Evolutionary conservation across 805 yeast species (phyloP), one percentile per base, ranked within the genome.

Genomic region (Starmera caribaea): DNA sequence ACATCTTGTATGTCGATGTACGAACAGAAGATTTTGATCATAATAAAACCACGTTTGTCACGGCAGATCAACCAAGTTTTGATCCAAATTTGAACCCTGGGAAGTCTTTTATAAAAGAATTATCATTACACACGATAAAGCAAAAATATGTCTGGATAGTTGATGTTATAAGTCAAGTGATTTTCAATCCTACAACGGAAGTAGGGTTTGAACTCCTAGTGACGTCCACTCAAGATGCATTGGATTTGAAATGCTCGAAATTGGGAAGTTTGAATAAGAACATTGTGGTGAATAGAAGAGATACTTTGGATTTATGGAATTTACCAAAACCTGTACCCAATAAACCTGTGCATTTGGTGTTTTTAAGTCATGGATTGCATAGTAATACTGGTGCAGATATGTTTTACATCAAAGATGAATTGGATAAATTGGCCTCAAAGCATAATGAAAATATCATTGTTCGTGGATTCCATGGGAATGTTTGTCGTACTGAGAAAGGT

Each of bases 401-500:
- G 84, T 63, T 73, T 28, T 83, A 80, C 48, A 50, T 84, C 35
- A 83, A 81, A 49, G 92, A 84, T 47, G 74, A 74, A 49, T 70
- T 81, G 5, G 86, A 80, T 46, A 53, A 56, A 16, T 50, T 48
- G 38, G 61, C 69, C 1, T 54, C 49, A 8, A 49, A 49, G n/a
- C 57, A 68, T 0, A 60, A 63, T 4, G 82, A 78, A 30, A 71
- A 75, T 36, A 56, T 81, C 5, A 70, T 82, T 2, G 84, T 82
- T 3, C 70, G 80, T 48, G 90, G 87, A 0, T 84, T 59, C 50
- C 71, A 76, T 9, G 81, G 78, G 0, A 84, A 84, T 52, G 80
- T 75, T 4, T 80, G 92, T 50, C 77, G 79, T 51, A 84, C 95
- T 0, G 95, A 84, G 53, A 63, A 83, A 35, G 95, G 95, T 0